Percentiles rank a stretch among this genome's conserved stretches.
Evolutionary conservation across 192 early-diverging fungal genomes (phyloP).

Genomic region (Gaertneriomyces semiglobifer): DNA sequence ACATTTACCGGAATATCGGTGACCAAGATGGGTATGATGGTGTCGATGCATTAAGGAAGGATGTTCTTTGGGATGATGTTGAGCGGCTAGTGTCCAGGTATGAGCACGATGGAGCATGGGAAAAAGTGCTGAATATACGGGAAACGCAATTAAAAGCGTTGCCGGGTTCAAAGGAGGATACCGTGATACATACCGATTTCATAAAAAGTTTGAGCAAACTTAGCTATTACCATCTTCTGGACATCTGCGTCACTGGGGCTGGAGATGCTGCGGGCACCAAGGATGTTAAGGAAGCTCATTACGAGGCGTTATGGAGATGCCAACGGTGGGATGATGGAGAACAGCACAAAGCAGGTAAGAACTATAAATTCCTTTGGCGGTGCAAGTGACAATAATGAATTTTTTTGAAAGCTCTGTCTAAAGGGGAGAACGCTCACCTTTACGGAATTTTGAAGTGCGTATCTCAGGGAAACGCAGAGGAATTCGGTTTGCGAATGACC

Average conservation of each 20-base stretch:
- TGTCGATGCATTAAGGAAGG: slow-evolving; percentile 18
- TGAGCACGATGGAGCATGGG: slow-evolving; percentile 28
- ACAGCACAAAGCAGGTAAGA: too few species aligned
- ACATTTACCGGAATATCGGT: slow-evolving; percentile 27
- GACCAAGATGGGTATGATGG: slow-evolving; percentile 43
- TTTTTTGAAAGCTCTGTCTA: background rate
- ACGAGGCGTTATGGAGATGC: slow-evolving; percentile 37
- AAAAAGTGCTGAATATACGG: slow-evolving; percentile 15
- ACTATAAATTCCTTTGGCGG: too few species aligned
- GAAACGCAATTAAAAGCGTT: slow-evolving; percentile 13
- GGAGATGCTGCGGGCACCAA: background rate
- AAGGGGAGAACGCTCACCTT: slow-evolving; percentile 11
- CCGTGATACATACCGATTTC: slow-evolving; percentile 18
- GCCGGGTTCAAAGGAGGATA: background rate
- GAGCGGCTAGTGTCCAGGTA: slow-evolving; percentile 18
- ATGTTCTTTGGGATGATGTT: slow-evolving; percentile 12
- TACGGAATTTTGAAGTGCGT: slow-evolving; percentile 15
- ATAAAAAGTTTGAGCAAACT: slow-evolving; percentile 26
- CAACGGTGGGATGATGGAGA: slow-evolving; percentile 16
- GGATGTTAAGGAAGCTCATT: slow-evolving; percentile 20
- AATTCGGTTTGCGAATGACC: too few species aligned
- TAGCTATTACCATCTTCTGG: slow-evolving; percentile 29
- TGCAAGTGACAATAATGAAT: too few species aligned
- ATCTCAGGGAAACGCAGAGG: too few species aligned
- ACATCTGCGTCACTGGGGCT: slow-evolving; percentile 5